Percentiles rank a stretch among this genome's conserved stretches.
phyloP scores from a whole-genome alignment of 331 rosid species.

The Acacia pycnantha region DNA sequence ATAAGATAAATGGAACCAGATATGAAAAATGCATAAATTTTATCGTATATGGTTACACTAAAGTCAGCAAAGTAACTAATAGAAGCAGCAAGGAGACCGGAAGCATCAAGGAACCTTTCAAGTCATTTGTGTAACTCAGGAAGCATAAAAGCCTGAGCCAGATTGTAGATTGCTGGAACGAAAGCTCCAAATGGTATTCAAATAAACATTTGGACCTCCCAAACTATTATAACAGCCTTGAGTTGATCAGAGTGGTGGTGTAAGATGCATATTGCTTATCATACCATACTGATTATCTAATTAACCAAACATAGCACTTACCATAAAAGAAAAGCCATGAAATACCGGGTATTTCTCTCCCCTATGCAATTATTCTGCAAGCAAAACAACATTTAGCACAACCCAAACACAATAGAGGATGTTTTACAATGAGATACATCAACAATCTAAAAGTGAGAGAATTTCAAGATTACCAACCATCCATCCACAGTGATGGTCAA shows the following conservation, averaged over 20 bases:
- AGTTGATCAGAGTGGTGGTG: background rate
- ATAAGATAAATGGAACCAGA: conserved; percentile 22
- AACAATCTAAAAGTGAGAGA: conserved; percentile 9
- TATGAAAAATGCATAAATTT: conserved; percentile 12
- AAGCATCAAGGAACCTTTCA: background rate
- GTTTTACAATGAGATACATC: conserved; percentile 6
- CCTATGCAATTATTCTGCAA: conserved; percentile 98
- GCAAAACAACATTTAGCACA: conserved; percentile 29
- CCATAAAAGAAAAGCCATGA: conserved; percentile 94
- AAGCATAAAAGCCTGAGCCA: background rate
- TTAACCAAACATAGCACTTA: conserved; percentile 48
- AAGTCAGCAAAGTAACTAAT: conserved; percentile 22
- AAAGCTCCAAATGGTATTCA: background rate
- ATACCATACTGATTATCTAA: conserved; percentile 2
- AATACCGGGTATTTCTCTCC: conserved; percentile 82
- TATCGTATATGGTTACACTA: conserved; percentile 5
- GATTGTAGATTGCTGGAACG: background rate
- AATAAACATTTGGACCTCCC: background rate
- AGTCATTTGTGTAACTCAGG: background rate
- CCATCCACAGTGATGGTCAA: conserved; percentile 99
- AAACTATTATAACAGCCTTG: background rate
- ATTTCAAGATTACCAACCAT: conserved; percentile 52
- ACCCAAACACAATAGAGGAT: conserved; percentile 6
- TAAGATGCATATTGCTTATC: background rate
- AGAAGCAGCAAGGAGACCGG: background rate